These are phyloP conservation scores for Suillus bovinus DNA, from an alignment of 768 basidiomycete genomes.

Conservation along the genomic window DNA sequence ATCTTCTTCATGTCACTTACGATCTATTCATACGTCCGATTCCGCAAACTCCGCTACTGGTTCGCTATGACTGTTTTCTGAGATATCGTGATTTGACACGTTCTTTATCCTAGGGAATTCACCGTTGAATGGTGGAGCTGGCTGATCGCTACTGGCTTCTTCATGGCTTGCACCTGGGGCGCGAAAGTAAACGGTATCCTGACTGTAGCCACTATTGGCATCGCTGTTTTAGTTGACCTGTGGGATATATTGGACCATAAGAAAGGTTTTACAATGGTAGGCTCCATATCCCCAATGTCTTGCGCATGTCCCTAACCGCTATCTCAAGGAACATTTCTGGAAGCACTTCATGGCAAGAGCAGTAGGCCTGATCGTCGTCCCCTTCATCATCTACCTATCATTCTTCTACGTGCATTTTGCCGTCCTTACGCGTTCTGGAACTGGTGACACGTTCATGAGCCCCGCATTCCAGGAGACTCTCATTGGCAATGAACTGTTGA, in stretches of 20 bases:
- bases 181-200: slow-evolving; percentile 98
- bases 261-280: slow-evolving; percentile 78
- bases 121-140: slow-evolving; percentile 92
- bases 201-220: slow-evolving; percentile 85
- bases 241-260: slow-evolving; percentile 91
- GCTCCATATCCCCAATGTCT: slow-evolving; percentile 5
- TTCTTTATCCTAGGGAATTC: slow-evolving; percentile 64
- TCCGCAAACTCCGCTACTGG: slow-evolving; percentile 92
- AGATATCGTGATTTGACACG: slow-evolving; percentile 5
- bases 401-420: slow-evolving; percentile 97
- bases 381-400: slow-evolving; percentile 85
- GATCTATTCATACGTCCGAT: slow-evolving; percentile 90
- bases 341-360: slow-evolving; percentile 87
- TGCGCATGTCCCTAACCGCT: not conserved
- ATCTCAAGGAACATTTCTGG: slow-evolving; percentile 77
- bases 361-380: slow-evolving; percentile 83
- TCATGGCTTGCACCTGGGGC: slow-evolving; percentile 95
- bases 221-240: slow-evolving; percentile 89
- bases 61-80: slow-evolving; percentile 35
- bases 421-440: slow-evolving; percentile 83
- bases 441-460: slow-evolving; percentile 97
- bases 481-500: slow-evolving; percentile 84
- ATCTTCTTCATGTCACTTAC: slow-evolving; percentile 97
- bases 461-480: slow-evolving; percentile 98
- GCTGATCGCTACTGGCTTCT: slow-evolving; percentile 86